Conservation (phyloP, 768 basidiomycete genomes). For the Hericium erinaceus region DNA sequence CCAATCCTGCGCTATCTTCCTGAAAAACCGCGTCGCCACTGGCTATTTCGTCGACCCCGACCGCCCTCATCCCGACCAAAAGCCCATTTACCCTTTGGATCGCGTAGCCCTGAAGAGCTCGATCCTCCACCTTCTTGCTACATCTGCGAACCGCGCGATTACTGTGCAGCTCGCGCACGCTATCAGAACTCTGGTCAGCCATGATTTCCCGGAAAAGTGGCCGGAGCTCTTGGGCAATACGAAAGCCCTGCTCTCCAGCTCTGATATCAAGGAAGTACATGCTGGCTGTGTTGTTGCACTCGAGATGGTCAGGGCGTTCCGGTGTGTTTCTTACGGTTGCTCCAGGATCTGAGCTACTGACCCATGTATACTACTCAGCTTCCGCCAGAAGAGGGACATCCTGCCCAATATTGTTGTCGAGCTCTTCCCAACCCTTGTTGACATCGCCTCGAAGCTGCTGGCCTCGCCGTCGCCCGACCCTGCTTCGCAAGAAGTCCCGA, state of each 20-base stretch:
- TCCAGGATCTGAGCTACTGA: background rate
- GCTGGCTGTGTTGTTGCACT: conserved; percentile 74
- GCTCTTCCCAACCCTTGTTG: conserved; percentile 68
- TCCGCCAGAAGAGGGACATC: conserved; percentile 54
- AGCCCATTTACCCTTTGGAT: conserved; percentile 57
- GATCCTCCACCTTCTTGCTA: conserved; percentile 62
- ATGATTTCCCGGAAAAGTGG: conserved; percentile 79
- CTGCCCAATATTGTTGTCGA: conserved; percentile 49
- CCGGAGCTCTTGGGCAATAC: conserved; percentile 57
- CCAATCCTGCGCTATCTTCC: conserved; percentile 78
- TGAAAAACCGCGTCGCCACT: conserved; percentile 79
- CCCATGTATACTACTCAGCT: conserved; percentile 35
- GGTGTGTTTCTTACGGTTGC: conserved; percentile 30
- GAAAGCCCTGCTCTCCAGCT: conserved; percentile 51
- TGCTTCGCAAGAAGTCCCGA: conserved; percentile 63
- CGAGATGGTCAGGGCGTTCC: conserved; percentile 71
- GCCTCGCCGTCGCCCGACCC: conserved; percentile 43
- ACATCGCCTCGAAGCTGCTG: conserved; percentile 64
- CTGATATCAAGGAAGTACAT: conserved; percentile 62
- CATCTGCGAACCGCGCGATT: conserved; percentile 55
- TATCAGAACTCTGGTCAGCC: conserved; percentile 62
- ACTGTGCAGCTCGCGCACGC: conserved; percentile 68
- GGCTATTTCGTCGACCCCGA: conserved; percentile 47
- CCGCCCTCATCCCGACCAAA: conserved; percentile 46
- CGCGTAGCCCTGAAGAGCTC: conserved; percentile 60